Evolutionary conservation across 257 asterid genomes (phyloP).

Genomic region (Fraxinus americana): DNA sequence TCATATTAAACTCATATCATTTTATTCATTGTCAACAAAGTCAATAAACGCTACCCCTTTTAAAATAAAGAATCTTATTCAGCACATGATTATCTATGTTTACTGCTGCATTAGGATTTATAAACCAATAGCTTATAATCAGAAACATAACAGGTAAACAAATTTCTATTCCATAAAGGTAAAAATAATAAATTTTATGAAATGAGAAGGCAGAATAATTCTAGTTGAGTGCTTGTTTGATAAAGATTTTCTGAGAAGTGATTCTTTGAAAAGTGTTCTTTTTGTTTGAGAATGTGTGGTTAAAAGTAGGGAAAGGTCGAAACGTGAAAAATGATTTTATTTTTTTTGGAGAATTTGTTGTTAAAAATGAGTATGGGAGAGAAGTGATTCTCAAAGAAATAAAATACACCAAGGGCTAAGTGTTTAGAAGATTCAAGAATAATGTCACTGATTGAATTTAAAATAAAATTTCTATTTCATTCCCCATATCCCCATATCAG

Average conservation of each 20-base stretch:
- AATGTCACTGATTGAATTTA: not conserved
- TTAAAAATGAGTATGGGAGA: no score
- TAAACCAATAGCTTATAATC: not conserved
- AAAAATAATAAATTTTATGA: not conserved
- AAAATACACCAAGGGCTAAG: no score
- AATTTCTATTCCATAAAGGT: not conserved
- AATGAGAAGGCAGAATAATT: not conserved
- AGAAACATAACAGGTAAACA: not conserved
- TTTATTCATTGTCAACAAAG: not conserved
- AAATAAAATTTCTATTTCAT: not conserved
- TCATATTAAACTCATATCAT: not conserved
- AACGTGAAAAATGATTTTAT: no score
- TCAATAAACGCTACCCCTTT: not conserved
- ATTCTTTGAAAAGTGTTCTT: no score
- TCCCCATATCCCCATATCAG: not conserved
- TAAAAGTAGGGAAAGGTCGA: no score
- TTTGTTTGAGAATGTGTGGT: no score
- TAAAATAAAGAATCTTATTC: not conserved
- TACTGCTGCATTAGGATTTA: not conserved
- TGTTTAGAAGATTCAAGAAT: not conserved
- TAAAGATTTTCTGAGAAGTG: no score
- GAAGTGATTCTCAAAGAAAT: no score
- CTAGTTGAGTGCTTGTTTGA: not conserved
- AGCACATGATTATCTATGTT: not conserved
- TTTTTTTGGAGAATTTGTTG: no score